Percentiles rank a stretch among this genome's conserved stretches.
phyloP scores from a whole-genome alignment of 441 rosid species.

The Arabidopsis hybrid region DNA sequence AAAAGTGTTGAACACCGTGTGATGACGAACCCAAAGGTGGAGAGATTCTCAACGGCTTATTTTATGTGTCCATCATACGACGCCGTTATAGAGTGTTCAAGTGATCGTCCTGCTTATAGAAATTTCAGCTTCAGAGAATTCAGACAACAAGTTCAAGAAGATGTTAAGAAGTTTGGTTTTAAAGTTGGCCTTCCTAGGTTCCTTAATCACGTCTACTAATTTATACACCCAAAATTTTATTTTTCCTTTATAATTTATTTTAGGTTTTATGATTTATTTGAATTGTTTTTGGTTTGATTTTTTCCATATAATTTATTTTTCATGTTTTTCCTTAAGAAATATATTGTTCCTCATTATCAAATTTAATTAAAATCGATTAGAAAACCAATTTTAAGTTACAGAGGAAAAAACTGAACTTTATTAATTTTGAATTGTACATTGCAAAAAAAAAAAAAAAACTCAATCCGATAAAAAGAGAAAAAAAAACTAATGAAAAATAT shows the following conservation, averaged over 20 bases:
- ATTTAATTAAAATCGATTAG: not conserved
- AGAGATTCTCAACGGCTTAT: slow-evolving; percentile 88
- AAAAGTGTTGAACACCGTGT: slow-evolving; percentile 89
- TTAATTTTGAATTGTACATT: not conserved
- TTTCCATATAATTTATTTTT: not conserved
- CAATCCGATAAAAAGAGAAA: not conserved
- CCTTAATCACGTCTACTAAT: slow-evolving; percentile 46
- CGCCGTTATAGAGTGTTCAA: slow-evolving; percentile 59
- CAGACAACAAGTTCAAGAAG: slow-evolving; percentile 78
- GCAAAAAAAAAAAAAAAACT: not conserved
- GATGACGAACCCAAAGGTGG: slow-evolving; percentile 65
- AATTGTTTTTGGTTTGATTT: not conserved
- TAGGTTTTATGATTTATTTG: not conserved
- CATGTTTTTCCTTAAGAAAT: not conserved
- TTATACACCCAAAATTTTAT: not conserved
- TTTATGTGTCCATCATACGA: slow-evolving; percentile 88
- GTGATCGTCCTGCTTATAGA: slow-evolving; percentile 58
- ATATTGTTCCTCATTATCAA: not conserved
- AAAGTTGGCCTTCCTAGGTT: slow-evolving; percentile 90
- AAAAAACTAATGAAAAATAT: no score
- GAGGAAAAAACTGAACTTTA: not conserved
- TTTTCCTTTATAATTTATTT: not conserved
- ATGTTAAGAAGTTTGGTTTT: slow-evolving; percentile 71
- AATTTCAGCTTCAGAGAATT: slow-evolving; percentile 80
- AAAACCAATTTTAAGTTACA: not conserved